Conservation (phyloP, 192 early-diverging fungal genomes). For the Backusella macrospora region DNA sequence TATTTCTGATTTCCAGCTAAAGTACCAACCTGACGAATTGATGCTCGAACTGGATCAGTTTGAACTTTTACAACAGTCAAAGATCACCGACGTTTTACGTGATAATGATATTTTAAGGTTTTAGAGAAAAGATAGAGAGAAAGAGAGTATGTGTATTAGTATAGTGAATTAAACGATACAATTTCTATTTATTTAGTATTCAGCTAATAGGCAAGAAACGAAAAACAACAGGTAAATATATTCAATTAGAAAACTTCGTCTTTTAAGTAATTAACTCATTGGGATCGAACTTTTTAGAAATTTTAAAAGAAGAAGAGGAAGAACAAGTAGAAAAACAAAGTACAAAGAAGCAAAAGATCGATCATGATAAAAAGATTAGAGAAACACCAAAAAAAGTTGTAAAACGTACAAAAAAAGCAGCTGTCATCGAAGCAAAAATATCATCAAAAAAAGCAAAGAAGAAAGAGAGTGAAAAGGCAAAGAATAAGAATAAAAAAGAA, state of each 20-base stretch:
- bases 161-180: background rate
- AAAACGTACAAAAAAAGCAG: background rate
- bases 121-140: background rate
- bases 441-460: background rate
- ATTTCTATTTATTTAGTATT: background rate
- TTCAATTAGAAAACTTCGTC: background rate
- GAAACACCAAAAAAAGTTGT: background rate
- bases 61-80: background rate
- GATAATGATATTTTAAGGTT: slow-evolving; percentile 3
- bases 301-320: no score
- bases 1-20: background rate
- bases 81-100: background rate
- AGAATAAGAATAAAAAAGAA: background rate
- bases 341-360: background rate
- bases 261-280: background rate
- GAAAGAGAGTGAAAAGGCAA: background rate
- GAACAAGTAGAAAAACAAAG: background rate
- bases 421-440: background rate
- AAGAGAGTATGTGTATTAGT: no score
- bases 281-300: no score
- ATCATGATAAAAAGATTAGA: background rate
- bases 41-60: slow-evolving; percentile 3
- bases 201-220: background rate
- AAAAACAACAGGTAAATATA: background rate
- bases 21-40: background rate